Conservation (phyloP, 2,329 filamentous ascomycete genomes). For the Claviceps sorghi region DNA sequence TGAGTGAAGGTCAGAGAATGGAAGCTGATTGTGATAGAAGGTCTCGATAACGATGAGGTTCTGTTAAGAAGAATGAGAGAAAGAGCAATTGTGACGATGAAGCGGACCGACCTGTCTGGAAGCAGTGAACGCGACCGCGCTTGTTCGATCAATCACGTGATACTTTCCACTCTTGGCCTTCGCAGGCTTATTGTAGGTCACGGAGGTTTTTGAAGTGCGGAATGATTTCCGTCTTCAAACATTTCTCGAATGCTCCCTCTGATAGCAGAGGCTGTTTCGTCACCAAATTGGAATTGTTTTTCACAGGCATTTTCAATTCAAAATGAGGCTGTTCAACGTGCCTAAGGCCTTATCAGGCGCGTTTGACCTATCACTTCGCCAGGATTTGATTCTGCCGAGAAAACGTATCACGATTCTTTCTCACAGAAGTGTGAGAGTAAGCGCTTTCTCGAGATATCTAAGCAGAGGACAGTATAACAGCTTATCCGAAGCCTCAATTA, state of each 20-base stretch:
- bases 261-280: not conserved
- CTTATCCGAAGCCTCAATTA: not conserved
- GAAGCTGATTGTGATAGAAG: not conserved
- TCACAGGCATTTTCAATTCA: not conserved
- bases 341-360: not conserved
- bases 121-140: not conserved
- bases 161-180: not conserved
- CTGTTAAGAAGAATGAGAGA: not conserved
- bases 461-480: not conserved
- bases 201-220: not conserved
- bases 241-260: not conserved
- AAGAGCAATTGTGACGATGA: not conserved
- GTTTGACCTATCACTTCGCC: not conserved
- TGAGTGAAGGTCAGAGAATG: not conserved
- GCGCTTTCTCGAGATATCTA: not conserved
- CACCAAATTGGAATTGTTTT: not conserved
- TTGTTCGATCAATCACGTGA: not conserved
- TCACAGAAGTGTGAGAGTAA: not conserved
- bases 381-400: not conserved
- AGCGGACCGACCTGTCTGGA: not conserved
- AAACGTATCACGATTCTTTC: not conserved
- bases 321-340: slow-evolving; percentile 1
- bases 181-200: not conserved
- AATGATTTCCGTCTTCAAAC: not conserved
- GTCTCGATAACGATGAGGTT: no score